Evolutionary conservation across 2,329 filamentous ascomycete genomes (phyloP), one percentile per base, ranked within the genome.

Genomic region (Fusarium globosum): DNA sequence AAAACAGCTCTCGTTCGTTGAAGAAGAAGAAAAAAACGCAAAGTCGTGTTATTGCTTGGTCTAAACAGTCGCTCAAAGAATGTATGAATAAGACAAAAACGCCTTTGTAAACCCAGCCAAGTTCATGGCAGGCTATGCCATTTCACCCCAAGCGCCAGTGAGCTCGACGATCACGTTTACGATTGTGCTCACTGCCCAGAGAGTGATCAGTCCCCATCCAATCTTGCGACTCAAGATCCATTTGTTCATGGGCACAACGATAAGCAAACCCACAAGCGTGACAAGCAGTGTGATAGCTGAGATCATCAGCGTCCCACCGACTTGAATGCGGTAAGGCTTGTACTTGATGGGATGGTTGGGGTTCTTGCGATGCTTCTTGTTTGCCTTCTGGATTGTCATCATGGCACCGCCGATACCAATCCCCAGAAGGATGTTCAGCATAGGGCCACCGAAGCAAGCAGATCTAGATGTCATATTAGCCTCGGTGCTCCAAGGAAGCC

Each of bases 381-480:
- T 89, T 23, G 92, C 93, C 38, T 90, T 88, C 61, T 88, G 88
- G 21, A 97, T 87, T 64, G 94, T 95, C 88, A 98, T 96, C 80
- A 95, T 97, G 43, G 94, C 88, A 21, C 96, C 96, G 33, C 93
- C 93, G 8, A 98, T 86, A n/a, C 96, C 96, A 59, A 99, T 95
- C 1, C 96, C 96, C 8, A 99, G 89, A 0, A 99, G 85, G 71
- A 99, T 99, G 78, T 99, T 99, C 45, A 99, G 89, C 94, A 99
- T 96, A 0, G 96, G 96, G 0, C 96, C 97, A n/a, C 96, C 96
- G 80, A 99, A 98, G 80, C 96, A 99, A 9, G 96, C 96, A 39
- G 94, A 95, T 45, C 88, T 90, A 67, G 33, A 39, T 23, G 20
- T 5, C 43, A 30, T 12, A 56, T 76, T 35, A 77, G 74, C 36